Percentiles rank a stretch among this genome's conserved stretches.
These are phyloP conservation scores for Xylaria sp. DNA, from an alignment of 495 filamentous ascomycete genomes.

Conservation along the genomic window DNA sequence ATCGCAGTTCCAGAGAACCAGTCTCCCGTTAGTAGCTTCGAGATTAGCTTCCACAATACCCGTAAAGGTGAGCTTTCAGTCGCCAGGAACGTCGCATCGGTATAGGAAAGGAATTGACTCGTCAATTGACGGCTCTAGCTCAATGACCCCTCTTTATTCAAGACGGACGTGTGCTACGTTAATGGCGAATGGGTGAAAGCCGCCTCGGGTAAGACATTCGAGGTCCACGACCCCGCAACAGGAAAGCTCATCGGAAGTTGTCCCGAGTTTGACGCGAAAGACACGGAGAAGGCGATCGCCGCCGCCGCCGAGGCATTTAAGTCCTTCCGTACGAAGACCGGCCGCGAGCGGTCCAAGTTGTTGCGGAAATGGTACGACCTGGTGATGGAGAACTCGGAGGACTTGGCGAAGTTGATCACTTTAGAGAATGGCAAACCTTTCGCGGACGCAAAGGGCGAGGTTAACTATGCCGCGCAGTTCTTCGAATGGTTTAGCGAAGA, in stretches of 20 bases:
- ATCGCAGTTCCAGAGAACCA: constrained; percentile 47
- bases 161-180: constrained; percentile 78
- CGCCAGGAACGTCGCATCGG: background rate
- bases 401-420: constrained; percentile 89
- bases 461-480: constrained; percentile 75
- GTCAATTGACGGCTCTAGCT: constrained; percentile 58
- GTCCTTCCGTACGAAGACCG: constrained; percentile 74
- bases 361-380: constrained; percentile 91
- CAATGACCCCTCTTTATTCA: constrained; percentile 82
- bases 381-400: constrained; percentile 85
- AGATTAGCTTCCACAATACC: constrained; percentile 53
- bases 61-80: constrained; percentile 45
- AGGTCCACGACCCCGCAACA: constrained; percentile 81
- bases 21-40: constrained; percentile 42
- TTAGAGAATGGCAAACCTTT: constrained; percentile 81
- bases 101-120: constrained; percentile 1
- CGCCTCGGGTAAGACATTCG: constrained; percentile 79
- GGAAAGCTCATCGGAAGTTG: constrained; percentile 80
- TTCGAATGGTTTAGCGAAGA: constrained; percentile 86
- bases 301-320: constrained; percentile 79
- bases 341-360: constrained; percentile 80
- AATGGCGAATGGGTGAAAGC: constrained; percentile 85
- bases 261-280: constrained; percentile 78
- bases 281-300: constrained; percentile 79
- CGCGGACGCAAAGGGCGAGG: constrained; percentile 76